phyloP scores from a whole-genome alignment of 1,284 basidiomycete genomes.

The Melampsora americana region DNA sequence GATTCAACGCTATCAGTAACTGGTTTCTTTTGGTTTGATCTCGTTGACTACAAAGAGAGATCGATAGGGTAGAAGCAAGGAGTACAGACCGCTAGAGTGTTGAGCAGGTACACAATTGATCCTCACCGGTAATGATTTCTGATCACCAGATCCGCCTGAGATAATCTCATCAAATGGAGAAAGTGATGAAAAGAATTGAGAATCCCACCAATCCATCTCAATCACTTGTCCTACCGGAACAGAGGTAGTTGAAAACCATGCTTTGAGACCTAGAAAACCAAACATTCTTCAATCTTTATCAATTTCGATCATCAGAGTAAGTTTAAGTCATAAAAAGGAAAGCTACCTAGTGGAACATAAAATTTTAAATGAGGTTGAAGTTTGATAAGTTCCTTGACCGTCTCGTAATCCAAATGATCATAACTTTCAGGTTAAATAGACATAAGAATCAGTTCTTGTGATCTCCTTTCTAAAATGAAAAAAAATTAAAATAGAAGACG shows the following conservation, averaged over 20 bases:
- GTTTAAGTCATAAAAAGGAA: background rate
- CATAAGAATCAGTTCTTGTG: background rate
- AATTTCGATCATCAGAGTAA: too few species aligned
- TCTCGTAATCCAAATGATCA: slow-evolving; percentile 50
- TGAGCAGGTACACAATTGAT: slow-evolving; percentile 52
- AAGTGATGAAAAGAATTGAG: slow-evolving; percentile 21
- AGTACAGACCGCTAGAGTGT: slow-evolving; percentile 49
- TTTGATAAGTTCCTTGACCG: slow-evolving; percentile 46
- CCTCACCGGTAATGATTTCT: slow-evolving; percentile 35
- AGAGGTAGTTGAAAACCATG: slow-evolving; percentile 47
- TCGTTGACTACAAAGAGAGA: background rate
- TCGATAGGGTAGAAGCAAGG: background rate
- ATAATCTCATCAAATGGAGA: slow-evolving; percentile 10
- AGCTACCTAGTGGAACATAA: slow-evolving; percentile 50
- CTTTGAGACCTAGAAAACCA: slow-evolving; percentile 47
- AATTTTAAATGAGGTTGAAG: slow-evolving; percentile 47
- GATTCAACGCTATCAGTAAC: background rate
- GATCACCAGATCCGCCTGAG: background rate
- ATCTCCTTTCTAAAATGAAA: background rate
- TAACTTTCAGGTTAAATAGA: slow-evolving; percentile 47
- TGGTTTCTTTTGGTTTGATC: background rate
- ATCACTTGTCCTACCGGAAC: slow-evolving; percentile 46
- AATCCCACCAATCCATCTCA: slow-evolving; percentile 52
- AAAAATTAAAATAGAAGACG: slow-evolving; percentile 20
- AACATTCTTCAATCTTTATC: background rate